Evolutionary conservation across 2,329 filamentous ascomycete genomes (phyloP).

Genomic region (Fusarium nisikadoi): DNA sequence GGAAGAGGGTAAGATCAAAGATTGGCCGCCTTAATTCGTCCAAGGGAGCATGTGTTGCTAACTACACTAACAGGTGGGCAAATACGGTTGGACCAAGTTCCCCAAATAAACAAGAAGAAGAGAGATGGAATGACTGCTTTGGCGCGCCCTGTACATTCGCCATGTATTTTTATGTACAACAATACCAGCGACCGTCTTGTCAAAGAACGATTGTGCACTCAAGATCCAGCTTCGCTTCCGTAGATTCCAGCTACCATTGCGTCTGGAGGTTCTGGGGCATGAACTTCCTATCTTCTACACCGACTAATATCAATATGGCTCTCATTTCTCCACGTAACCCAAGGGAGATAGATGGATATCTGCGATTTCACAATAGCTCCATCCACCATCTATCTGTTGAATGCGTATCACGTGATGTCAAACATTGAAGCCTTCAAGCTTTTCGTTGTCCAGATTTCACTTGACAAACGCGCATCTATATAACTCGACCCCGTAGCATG

Average conservation of each 20-base stretch:
- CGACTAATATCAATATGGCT: neutral
- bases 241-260: neutral
- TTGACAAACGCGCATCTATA: neutral
- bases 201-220: slow-evolving; percentile 8
- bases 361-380: neutral
- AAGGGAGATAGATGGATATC: neutral
- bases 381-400: neutral
- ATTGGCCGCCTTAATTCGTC: neutral
- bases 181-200: slow-evolving; percentile 30
- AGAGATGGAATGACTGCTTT: slow-evolving; percentile 34
- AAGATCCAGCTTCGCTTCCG: neutral
- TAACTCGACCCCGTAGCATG: slow-evolving; percentile 6
- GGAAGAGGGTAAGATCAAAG: slow-evolving; percentile 78
- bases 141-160: slow-evolving; percentile 46
- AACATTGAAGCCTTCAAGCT: slow-evolving; percentile 9
- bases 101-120: slow-evolving; percentile 59
- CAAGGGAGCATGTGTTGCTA: slow-evolving; percentile 44
- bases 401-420: slow-evolving; percentile 39
- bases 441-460: neutral
- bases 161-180: slow-evolving; percentile 49
- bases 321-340: neutral
- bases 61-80: slow-evolving; percentile 60
- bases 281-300: neutral
- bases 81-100: slow-evolving; percentile 66
- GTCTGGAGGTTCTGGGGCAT: neutral